These are phyloP conservation scores for Amylocystis lapponica DNA, from an alignment of 768 basidiomycete genomes.

Conservation along the genomic window DNA sequence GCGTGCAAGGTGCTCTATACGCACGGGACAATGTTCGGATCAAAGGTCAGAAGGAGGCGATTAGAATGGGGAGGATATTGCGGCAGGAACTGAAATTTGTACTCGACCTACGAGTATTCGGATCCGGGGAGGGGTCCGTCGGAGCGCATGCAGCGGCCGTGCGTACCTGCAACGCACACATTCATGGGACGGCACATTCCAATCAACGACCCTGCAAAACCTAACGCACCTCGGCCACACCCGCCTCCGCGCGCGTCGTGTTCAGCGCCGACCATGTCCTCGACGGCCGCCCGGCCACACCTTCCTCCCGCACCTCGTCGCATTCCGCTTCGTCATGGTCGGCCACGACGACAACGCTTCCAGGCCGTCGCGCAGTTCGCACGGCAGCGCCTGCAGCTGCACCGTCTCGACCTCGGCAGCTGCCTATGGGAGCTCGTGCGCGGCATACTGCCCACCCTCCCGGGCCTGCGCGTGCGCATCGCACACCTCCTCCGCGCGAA, in stretches of 20 bases:
- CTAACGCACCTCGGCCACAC: constrained; percentile 67
- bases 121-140: too few relatives aligned
- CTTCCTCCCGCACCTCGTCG: constrained; percentile 55
- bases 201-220: constrained; percentile 55
- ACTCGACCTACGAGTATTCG: too few relatives aligned
- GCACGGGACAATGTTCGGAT: too few relatives aligned
- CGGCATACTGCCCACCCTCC: constrained; percentile 45
- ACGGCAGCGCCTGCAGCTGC: constrained; percentile 38
- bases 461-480: constrained; percentile 48
- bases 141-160: too few relatives aligned
- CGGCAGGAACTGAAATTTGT: too few relatives aligned
- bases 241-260: constrained; percentile 56
- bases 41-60: too few relatives aligned
- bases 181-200: constrained; percentile 63
- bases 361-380: constrained; percentile 51
- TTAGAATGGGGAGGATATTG: too few relatives aligned
- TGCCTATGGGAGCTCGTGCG: constrained; percentile 62
- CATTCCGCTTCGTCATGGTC: constrained; percentile 59
- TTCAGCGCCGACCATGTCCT: too few relatives aligned
- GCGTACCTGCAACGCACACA: constrained; percentile 61
- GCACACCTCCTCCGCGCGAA: constrained; percentile 38
- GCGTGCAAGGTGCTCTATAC: too few relatives aligned
- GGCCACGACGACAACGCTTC: constrained; percentile 58
- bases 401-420: constrained; percentile 54
- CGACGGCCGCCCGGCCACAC: too few relatives aligned